These are phyloP conservation scores for Thelephora terrestris DNA, from an alignment of 1,284 basidiomycete species.

Conservation along the genomic window DNA sequence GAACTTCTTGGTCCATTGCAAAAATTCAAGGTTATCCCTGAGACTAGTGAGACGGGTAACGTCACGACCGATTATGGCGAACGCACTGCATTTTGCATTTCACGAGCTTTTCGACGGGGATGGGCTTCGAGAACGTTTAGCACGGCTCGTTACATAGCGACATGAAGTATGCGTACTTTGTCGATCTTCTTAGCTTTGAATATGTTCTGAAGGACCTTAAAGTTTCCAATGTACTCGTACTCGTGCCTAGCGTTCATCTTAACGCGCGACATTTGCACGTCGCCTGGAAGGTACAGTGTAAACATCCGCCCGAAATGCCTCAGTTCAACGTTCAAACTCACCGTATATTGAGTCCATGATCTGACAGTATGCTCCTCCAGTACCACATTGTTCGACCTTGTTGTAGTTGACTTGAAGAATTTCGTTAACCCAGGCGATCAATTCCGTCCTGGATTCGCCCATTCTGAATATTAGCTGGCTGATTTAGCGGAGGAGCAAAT, in stretches of 20 bases:
- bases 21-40: constrained; percentile 96
- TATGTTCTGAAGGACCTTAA: constrained; percentile 85
- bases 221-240: constrained; percentile 94
- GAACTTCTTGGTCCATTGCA: constrained; percentile 95
- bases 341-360: constrained; percentile 91
- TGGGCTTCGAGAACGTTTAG: constrained; percentile 50
- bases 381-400: constrained; percentile 92
- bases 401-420: constrained; percentile 86
- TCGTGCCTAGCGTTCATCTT: constrained; percentile 94
- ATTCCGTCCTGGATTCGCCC: constrained; percentile 72
- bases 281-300: constrained; percentile 34
- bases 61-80: constrained; percentile 4
- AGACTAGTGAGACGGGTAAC: background rate
- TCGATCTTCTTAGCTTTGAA: constrained; percentile 89
- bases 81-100: constrained; percentile 99
- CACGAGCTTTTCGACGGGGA: constrained; percentile 85
- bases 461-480: constrained; percentile 14
- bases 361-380: constrained; percentile 85
- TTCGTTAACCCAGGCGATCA: constrained; percentile 91
- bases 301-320: too few species aligned
- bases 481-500: background rate
- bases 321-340: constrained; percentile 25
- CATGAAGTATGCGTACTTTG: constrained; percentile 50
- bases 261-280: constrained; percentile 80
- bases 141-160: constrained; percentile 1